A percentile compares a stretch with the other conserved stretches of the same genome.
These are phyloP conservation scores for Adansonia rubrostipa DNA, from an alignment of 441 rosid genomes.

Conservation along the genomic window DNA sequence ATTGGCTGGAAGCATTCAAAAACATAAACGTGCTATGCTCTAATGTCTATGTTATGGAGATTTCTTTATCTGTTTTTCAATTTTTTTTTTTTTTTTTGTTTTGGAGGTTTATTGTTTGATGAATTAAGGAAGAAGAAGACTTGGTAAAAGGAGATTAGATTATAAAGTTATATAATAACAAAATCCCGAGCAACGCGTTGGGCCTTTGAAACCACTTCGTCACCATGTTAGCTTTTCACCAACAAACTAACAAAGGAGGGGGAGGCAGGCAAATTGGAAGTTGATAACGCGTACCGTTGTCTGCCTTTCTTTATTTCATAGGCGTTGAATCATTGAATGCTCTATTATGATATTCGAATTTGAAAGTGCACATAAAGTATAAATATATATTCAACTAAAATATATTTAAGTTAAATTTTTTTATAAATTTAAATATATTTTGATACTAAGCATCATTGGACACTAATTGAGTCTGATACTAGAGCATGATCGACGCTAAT, in stretches of 20 bases:
- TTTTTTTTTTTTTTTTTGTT: too few relatives aligned
- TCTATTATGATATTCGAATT: too few relatives aligned
- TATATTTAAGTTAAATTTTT: too few relatives aligned
- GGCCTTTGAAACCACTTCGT: constrained; percentile 17
- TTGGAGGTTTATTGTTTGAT: too few relatives aligned
- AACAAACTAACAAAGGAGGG: constrained; percentile 1
- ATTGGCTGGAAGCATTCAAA: constrained; percentile 47
- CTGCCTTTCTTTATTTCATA: not conserved
- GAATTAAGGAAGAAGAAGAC: constrained; percentile 14
- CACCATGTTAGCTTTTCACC: constrained; percentile 3
- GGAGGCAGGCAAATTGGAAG: not conserved
- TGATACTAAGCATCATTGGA: too few relatives aligned
- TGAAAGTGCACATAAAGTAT: too few relatives aligned
- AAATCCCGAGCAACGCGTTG: constrained; percentile 38
- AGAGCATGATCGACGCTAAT: too few relatives aligned
- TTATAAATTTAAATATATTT: too few relatives aligned
- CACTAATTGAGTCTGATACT: too few relatives aligned
- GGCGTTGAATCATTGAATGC: too few relatives aligned
- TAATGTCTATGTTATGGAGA: not conserved
- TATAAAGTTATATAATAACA: constrained; percentile 3
- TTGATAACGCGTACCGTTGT: not conserved
- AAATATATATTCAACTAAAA: too few relatives aligned
- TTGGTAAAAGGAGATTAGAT: constrained; percentile 21
- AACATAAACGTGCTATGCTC: constrained; percentile 45
- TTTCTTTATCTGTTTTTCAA: not conserved